phyloP scores from a whole-genome alignment of 495 filamentous ascomycete species.

The Annulohypoxylon bovei region DNA sequence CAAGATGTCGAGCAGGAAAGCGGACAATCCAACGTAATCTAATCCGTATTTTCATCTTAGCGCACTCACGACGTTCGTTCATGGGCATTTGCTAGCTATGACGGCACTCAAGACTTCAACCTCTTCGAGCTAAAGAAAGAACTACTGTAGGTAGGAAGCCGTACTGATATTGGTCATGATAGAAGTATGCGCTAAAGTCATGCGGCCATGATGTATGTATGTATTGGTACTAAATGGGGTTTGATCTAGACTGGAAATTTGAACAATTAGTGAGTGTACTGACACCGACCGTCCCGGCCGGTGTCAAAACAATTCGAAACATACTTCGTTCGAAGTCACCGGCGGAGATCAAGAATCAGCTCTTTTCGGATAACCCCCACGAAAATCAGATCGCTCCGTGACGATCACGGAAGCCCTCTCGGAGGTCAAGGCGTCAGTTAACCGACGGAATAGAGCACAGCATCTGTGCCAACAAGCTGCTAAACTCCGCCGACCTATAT shows the following conservation, averaged over 20 bases:
- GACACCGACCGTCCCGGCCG: background rate
- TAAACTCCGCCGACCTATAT: background rate
- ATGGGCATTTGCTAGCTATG: constrained; percentile 12
- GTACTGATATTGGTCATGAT: background rate
- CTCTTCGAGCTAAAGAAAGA: constrained; percentile 6
- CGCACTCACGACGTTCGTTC: constrained; percentile 8
- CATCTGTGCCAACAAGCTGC: constrained; percentile 8
- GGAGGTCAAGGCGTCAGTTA: constrained; percentile 25
- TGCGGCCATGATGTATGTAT: background rate
- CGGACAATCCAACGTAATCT: background rate
- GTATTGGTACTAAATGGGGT: background rate
- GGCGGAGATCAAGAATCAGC: constrained; percentile 7
- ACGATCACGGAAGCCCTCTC: constrained; percentile 32
- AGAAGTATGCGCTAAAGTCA: constrained; percentile 4
- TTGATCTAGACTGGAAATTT: background rate
- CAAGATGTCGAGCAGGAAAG: background rate
- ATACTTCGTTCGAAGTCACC: constrained; percentile 26
- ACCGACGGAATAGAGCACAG: constrained; percentile 6
- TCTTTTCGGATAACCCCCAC: constrained; percentile 26
- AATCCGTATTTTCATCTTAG: constrained; percentile 8
- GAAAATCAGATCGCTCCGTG: constrained; percentile 30
- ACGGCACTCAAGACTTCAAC: constrained; percentile 3
- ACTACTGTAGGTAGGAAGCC: background rate
- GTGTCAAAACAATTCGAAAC: constrained; percentile 34
- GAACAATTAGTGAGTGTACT: background rate